Percentiles rank a stretch among this genome's conserved stretches.
These are phyloP conservation scores for Colletotrichum eleusines DNA, from an alignment of 2,329 filamentous ascomycete species.

Conservation along the genomic window DNA sequence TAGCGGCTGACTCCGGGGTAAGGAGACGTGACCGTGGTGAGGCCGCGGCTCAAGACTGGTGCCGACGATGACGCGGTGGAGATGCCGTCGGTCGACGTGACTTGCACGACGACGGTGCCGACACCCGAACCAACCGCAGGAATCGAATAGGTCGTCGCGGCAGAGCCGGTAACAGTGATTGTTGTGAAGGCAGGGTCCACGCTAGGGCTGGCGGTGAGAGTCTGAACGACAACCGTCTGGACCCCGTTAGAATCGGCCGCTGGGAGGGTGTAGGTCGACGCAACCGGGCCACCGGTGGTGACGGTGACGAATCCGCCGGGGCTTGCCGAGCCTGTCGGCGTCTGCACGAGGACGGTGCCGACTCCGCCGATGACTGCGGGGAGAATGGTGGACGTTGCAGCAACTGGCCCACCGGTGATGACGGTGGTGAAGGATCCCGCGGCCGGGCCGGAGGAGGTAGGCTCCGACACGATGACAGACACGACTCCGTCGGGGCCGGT, in stretches of 20 bases:
- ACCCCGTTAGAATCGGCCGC: not conserved
- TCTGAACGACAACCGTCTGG: conserved; percentile 30
- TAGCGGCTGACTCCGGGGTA: conserved; percentile 8
- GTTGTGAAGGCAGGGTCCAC: not conserved
- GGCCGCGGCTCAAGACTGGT: not conserved
- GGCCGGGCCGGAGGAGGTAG: conserved; percentile 5
- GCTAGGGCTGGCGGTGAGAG: conserved; percentile 8
- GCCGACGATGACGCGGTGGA: not conserved
- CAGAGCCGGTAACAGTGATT: conserved; percentile 5
- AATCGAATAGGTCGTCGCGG: not conserved
- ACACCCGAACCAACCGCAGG: not conserved
- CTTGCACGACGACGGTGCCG: conserved; percentile 5
- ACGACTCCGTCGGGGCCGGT: conserved; percentile 28
- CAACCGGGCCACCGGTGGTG: not conserved
- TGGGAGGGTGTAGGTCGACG: not conserved
- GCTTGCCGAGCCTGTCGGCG: conserved; percentile 2
- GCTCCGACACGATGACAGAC: conserved; percentile 25
- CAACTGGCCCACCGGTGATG: conserved; percentile 16
- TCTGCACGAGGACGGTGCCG: conserved; percentile 37
- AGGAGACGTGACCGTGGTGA: conserved; percentile 13
- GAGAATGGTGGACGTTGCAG: conserved; percentile 22
- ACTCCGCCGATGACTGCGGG: conserved; percentile 12
- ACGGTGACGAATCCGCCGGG: not conserved
- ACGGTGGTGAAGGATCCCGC: conserved; percentile 25
- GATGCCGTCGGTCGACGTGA: not conserved